Base-by-base conservation (phyloP, 441 rosid genomes). In the Dalechampia spathulata region DNA sequence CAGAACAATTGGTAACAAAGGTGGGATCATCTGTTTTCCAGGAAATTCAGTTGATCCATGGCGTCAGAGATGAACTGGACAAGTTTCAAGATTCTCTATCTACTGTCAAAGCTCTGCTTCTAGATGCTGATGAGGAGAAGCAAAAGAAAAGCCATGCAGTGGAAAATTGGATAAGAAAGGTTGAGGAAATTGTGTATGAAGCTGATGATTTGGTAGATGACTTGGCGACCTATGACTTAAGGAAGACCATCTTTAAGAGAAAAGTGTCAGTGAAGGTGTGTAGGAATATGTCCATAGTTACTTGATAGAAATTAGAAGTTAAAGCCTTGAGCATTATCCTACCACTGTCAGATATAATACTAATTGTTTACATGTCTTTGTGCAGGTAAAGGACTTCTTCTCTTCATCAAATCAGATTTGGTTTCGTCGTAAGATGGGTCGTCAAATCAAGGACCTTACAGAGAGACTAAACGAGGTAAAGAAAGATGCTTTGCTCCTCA, bases 141-240 rank as follows among this genome's bases (percentile, higher is more conserved):
- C 64, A 40, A 40, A 20, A 13, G 1, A 39, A 38, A 39, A 59
- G 26, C 5, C 20, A 20, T 38, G 34, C 9, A 56, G 38, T 60
- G 13, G 28, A 22, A 15, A 14, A 28, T 19, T 51, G 37, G 64
- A n/a, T 30, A 19, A 26, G n/a, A 17, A 52, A 34, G 30, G 45
- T 52, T 19, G 22, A 17, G 21, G 65, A 23, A 4, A 51, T 47
- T 1, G 32, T 56, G 14, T 67, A 49, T 38, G 49, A 26, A n/a
- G 49, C 44, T 1, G 58, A 67, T 9, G 71, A 67, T 30, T 42
- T 42, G 0, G 0, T 48, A 58, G 65, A 66, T 7, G 57, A 48
- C 10, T 41, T 44, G 16, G 52, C 9, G 13, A 22, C 16, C 1
- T 42, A 65, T n/a, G 27, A 28, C 27, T 59, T 57, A 7, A 28